Evolutionary conservation across 2,329 filamentous ascomycete species (phyloP), one percentile per base, ranked within the genome.

Genomic region (Fusarium succisae): DNA sequence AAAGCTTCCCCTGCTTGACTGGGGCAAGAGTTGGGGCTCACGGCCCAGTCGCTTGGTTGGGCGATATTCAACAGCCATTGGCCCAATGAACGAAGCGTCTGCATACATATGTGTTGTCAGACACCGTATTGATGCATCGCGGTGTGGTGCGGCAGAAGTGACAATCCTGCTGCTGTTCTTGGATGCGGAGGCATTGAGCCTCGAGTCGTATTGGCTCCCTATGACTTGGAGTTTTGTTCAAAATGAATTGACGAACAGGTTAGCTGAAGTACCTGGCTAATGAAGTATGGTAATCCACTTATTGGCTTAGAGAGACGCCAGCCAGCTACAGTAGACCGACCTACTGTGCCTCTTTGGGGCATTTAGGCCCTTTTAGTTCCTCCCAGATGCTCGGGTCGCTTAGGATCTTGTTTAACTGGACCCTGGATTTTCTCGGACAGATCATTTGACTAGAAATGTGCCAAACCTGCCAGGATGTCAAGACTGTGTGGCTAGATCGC

Each of bases 331-430:
- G 32, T 35, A 35, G 32, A 35, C 32, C 32, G 14, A 35, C 59
- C 70, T 74, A 76, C 79, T 81, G 79, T 81, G 81, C 81, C 80
- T 75, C 74, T 74, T 78, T 77, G 72, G 75, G 76, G 70, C 77
- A 78, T 79, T 70, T 74, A 70, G 77, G 72, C 75, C 80, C 76
- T 79, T 80, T 81, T 84, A 84, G 82, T 81, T 80, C 77, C 78
- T 83, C 80, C 82, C 82, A 78, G 78, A 78, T 76, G 75, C 72
- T 79, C 76, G 82, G 82, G 80, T 83, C 82, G 79, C 79, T 79
- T 79, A 79, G 81, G 80, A 82, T 82, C 81, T 81, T 81, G 77
- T 80, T 78, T 79, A 77, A 70, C 67, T 70, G 70, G 76, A 78
- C 77, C 78, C 79, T 77, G 79, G 78, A 75, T 66, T 69, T 72